Evolutionary conservation across 106 monocot genomes (phyloP), one percentile per base, ranked within the genome.

Genomic region (Apostasia shenzhenica): DNA sequence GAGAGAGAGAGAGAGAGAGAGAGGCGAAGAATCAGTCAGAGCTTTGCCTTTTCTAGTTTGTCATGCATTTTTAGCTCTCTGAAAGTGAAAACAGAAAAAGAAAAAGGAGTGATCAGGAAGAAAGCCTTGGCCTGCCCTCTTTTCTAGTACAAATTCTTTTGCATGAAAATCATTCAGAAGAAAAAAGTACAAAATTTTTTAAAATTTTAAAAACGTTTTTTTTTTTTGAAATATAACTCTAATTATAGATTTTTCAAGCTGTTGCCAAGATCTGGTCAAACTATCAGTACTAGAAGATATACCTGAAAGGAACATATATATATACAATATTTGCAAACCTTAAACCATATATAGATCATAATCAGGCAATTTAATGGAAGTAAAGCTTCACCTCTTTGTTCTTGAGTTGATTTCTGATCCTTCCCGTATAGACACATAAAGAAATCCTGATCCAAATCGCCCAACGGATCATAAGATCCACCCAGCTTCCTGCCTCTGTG

Each of bases 371-470:
- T n/a, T 4, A 57, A 1, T 4, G 37, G 57, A 57, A 48, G 53
- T 67, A 66, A 3, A 81, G 43, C 44, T 84, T 69, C 77, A 84
- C 63, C 80, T 51, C 59, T 88, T 67, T 88, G 88, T 73, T 90
- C 88, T 72, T 90, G 86, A 63, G 58, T 70, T 42, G 81, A 69
- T n/a, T 73, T 73, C 6, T 85, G 80, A 54, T 87, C 84, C 39
- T 89, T 83, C n/a, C 86, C 86, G 54, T 97, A 91, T 10, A 92
- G 54, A 69, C 83, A 97, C 78, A 97, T 77, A 63, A 81, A 82
- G 7, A 97, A 68, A 57, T 88, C 92, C 70, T 92, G 86, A 70
- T 97, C 95, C 66, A 97, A 70, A 59, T 97, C 95, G 14, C 86
- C 91, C 49, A 87, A 45, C 54, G 26, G 26, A 26, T 91, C 91